Evolutionary conservation across 495 filamentous ascomycete species (phyloP).

Genomic region (Clohesyomyces aquaticus): DNA sequence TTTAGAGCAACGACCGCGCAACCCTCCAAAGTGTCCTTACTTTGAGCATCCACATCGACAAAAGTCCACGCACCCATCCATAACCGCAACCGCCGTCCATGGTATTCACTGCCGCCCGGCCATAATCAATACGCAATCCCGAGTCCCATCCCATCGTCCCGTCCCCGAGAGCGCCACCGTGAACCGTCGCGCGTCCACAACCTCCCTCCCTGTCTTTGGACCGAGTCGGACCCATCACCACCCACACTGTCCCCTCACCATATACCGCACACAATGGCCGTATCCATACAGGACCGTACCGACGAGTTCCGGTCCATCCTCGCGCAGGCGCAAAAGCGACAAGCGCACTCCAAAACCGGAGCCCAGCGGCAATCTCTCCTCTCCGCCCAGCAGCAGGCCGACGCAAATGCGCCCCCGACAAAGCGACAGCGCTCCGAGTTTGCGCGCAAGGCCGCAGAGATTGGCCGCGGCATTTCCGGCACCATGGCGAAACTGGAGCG

Average conservation of each 20-base stretch:
- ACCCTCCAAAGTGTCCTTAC: no score
- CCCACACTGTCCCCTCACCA: not conserved
- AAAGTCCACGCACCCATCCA: not conserved
- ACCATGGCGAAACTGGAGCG: constrained; percentile 95
- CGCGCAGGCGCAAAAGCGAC: constrained; percentile 74
- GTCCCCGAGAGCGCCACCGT: no score
- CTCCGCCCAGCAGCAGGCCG: constrained; percentile 69
- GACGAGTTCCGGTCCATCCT: constrained; percentile 91
- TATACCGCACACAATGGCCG: constrained; percentile 53
- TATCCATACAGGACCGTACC: constrained; percentile 95
- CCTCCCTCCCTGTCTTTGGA: not conserved
- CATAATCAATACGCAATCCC: no score
- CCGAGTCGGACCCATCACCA: not conserved
- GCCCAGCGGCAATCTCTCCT: constrained; percentile 81
- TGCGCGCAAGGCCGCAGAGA: constrained; percentile 83
- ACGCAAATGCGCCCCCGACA: constrained; percentile 64
- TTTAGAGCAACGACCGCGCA: no score
- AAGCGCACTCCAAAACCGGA: constrained; percentile 69
- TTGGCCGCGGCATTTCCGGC: constrained; percentile 80
- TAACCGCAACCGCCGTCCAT: not conserved
- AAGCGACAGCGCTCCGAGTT: constrained; percentile 71
- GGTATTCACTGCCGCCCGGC: no score
- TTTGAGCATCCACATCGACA: no score
- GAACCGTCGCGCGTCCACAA: not conserved
- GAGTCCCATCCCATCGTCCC: no score